phyloP scores from a whole-genome alignment of 208 protist genomes.

The Lotmaria passim region DNA sequence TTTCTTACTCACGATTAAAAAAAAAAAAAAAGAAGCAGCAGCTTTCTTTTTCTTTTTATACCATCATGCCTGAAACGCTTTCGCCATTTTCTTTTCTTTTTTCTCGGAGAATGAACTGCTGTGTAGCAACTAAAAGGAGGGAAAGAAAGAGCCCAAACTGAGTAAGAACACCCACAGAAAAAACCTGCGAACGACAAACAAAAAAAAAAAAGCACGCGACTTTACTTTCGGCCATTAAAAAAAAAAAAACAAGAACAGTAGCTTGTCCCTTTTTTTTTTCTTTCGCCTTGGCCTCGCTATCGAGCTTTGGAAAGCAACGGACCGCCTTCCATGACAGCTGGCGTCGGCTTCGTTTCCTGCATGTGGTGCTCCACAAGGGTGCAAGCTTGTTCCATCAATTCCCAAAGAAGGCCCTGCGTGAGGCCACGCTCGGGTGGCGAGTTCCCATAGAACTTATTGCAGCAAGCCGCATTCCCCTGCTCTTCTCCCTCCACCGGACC shows the following conservation, averaged over 20 bases:
- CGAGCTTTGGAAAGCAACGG: neutral
- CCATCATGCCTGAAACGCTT: too few species aligned
- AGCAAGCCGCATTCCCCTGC: too few species aligned
- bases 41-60: too few species aligned
- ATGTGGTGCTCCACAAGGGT: constrained; percentile 16
- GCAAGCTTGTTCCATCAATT: constrained; percentile 38
- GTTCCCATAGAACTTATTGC: too few species aligned
- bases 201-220: neutral
- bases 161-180: neutral
- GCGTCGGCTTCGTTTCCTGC: constrained; percentile 1
- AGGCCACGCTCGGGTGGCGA: neutral
- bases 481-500: neutral
- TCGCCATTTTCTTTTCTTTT: too few species aligned
- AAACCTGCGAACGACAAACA: neutral
- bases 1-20: too few species aligned
- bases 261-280: neutral
- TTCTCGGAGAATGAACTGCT: too few species aligned
- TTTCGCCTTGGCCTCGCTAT: neutral
- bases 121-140: neutral
- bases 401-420: constrained; percentile 13
- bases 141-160: neutral
- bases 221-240: neutral
- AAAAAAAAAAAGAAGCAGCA: too few species aligned
- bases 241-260: neutral
- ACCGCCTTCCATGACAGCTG: neutral